These are phyloP conservation scores for Melanogaster broomeanus DNA, from an alignment of 768 basidiomycete genomes.

Conservation along the genomic window DNA sequence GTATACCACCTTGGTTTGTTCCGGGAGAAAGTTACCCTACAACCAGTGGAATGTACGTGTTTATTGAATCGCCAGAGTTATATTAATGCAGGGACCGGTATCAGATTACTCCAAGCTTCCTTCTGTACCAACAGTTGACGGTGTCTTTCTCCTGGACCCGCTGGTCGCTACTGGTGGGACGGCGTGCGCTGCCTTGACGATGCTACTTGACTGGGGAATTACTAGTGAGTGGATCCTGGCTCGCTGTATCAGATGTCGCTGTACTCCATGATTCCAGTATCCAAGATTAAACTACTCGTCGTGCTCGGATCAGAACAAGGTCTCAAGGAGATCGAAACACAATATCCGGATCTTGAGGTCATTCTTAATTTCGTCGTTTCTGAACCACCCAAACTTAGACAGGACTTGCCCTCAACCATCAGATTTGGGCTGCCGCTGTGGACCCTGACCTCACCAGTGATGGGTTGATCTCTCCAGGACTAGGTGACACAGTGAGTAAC, in stretches of 20 bases:
- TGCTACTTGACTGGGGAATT: conserved; percentile 86
- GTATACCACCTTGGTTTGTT: conserved; percentile 92
- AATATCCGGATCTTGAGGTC: conserved; percentile 83
- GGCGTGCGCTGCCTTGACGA: conserved; percentile 80
- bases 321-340: conserved; percentile 59
- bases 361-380: background rate
- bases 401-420: background rate
- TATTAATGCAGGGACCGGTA: background rate
- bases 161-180: conserved; percentile 95
- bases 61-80: background rate
- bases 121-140: conserved; percentile 69
- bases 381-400: background rate
- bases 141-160: conserved; percentile 88
- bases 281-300: conserved; percentile 78
- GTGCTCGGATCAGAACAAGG: conserved; percentile 81
- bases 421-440: conserved; percentile 89
- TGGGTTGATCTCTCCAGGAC: conserved; percentile 86
- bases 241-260: background rate
- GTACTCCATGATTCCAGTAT: conserved; percentile 38
- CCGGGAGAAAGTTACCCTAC: conserved; percentile 82
- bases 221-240: conserved; percentile 44
- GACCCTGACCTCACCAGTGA: conserved; percentile 70
- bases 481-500: conserved; percentile 81
- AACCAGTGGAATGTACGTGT: conserved; percentile 86
- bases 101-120: conserved; percentile 92